Conservation (phyloP, 2,329 filamentous ascomycete genomes). For the Colletotrichum endophyticum region DNA sequence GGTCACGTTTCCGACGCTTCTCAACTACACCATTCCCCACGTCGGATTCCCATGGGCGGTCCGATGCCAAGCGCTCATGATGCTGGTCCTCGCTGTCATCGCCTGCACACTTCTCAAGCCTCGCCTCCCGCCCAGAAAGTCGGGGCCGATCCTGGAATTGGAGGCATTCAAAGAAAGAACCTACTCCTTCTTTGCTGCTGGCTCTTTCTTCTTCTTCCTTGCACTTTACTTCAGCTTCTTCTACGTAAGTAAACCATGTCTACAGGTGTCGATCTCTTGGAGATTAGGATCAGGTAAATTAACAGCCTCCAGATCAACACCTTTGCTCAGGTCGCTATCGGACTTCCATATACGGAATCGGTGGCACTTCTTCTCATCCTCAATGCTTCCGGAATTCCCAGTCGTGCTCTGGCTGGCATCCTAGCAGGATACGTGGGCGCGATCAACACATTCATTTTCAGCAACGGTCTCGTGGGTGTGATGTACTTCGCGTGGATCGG, state of each 20-base stretch:
- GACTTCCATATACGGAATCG: conserved; percentile 52
- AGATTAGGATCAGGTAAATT: neutral
- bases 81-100: conserved; percentile 47
- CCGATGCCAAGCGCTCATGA: conserved; percentile 65
- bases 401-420: conserved; percentile 58
- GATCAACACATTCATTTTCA: neutral
- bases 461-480: neutral
- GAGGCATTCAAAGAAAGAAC: conserved; percentile 53
- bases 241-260: conserved; percentile 32
- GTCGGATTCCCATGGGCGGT: conserved; percentile 71
- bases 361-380: conserved; percentile 64
- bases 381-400: conserved; percentile 62
- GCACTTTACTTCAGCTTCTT: conserved; percentile 57
- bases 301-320: conserved; percentile 37
- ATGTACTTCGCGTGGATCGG: neutral
- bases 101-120: conserved; percentile 48
- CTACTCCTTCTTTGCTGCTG: conserved; percentile 41
- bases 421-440: conserved; percentile 52
- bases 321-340: conserved; percentile 44
- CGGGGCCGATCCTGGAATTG: conserved; percentile 56
- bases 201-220: conserved; percentile 48
- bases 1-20: conserved; percentile 65
- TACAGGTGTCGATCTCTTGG: neutral
- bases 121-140: conserved; percentile 51
- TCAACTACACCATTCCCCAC: conserved; percentile 59